Evolutionary conservation across 2,329 filamentous ascomycete species (phyloP).

Genomic region (Trichoderma sp.): DNA sequence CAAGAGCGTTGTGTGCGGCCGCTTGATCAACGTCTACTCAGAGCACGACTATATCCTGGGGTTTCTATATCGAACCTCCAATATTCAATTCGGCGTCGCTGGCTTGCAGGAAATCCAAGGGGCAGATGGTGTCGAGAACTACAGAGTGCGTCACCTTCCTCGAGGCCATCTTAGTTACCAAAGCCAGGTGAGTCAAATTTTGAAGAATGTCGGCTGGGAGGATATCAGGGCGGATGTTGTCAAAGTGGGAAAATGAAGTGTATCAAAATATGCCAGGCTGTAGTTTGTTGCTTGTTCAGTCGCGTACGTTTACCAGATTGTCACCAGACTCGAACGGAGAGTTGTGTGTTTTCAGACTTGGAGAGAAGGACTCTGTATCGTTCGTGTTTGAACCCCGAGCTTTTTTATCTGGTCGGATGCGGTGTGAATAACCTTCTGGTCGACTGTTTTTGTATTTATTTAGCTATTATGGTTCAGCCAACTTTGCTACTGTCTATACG

Average conservation of each 20-base stretch:
- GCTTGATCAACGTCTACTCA: slow-evolving; percentile 89
- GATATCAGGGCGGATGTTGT: slow-evolving; percentile 51
- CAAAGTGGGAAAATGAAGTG: slow-evolving; percentile 29
- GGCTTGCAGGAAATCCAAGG: slow-evolving; percentile 75
- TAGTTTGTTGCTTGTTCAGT: neutral
- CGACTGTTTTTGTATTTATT: neutral
- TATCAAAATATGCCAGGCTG: neutral
- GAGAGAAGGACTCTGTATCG: neutral
- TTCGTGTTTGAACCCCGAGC: neutral
- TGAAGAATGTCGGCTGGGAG: slow-evolving; percentile 69
- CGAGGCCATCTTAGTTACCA: slow-evolving; percentile 72
- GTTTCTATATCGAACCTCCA: slow-evolving; percentile 82
- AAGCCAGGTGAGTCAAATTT: slow-evolving; percentile 64
- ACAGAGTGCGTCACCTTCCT: slow-evolving; percentile 65
- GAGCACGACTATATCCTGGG: slow-evolving; percentile 85
- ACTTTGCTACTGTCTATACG: neutral
- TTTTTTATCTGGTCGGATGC: neutral
- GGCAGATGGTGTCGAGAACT: slow-evolving; percentile 66
- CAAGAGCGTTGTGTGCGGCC: slow-evolving; percentile 75
- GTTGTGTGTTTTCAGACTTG: neutral
- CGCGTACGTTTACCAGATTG: neutral
- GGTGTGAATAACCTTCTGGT: neutral
- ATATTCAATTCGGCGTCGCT: slow-evolving; percentile 79
- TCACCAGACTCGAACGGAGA: neutral
- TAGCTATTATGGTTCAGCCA: slow-evolving; percentile 6